Evolutionary conservation across 768 basidiomycete genomes (phyloP).

Genomic region (Termitomyces eurrhizus): DNA sequence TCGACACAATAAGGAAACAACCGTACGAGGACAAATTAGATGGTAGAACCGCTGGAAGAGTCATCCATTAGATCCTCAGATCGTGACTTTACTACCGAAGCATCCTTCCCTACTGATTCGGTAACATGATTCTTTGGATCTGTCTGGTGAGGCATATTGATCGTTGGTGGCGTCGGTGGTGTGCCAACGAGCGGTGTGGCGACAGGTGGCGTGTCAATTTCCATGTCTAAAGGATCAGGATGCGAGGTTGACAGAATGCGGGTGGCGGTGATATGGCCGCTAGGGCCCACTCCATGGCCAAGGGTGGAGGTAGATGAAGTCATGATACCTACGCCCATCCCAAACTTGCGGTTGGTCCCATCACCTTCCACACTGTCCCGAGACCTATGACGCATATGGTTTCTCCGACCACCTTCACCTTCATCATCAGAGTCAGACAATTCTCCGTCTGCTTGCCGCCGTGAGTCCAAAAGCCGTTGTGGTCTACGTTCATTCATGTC

Average conservation of each 20-base stretch:
- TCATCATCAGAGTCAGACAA: constrained; percentile 98
- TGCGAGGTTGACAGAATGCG: constrained; percentile 34
- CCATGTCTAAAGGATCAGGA: constrained; percentile 31
- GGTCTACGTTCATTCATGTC: constrained; percentile 75
- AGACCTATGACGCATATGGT: constrained; percentile 58
- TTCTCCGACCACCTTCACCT: constrained; percentile 79
- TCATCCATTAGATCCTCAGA: constrained; percentile 22
- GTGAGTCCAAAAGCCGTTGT: constrained; percentile 72
- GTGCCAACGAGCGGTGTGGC: constrained; percentile 24
- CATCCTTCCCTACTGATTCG: constrained; percentile 2
- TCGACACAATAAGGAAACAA: background rate
- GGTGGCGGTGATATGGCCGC: constrained; percentile 57
- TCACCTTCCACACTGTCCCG: constrained; percentile 46
- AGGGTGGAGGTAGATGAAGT: constrained; percentile 49
- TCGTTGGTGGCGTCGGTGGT: background rate
- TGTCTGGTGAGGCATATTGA: constrained; percentile 10
- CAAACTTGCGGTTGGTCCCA: constrained; percentile 49
- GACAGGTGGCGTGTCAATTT: constrained; percentile 35
- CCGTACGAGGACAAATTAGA: background rate
- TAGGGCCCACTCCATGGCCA: constrained; percentile 74
- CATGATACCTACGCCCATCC: constrained; percentile 69
- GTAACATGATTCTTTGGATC: background rate
- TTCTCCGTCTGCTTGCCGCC: constrained; percentile 81
- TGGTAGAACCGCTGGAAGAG: constrained; percentile 8
- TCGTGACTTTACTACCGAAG: constrained; percentile 4